Evolutionary conservation across 306 rosid species (phyloP).

Genomic region (Malus sieversii): DNA sequence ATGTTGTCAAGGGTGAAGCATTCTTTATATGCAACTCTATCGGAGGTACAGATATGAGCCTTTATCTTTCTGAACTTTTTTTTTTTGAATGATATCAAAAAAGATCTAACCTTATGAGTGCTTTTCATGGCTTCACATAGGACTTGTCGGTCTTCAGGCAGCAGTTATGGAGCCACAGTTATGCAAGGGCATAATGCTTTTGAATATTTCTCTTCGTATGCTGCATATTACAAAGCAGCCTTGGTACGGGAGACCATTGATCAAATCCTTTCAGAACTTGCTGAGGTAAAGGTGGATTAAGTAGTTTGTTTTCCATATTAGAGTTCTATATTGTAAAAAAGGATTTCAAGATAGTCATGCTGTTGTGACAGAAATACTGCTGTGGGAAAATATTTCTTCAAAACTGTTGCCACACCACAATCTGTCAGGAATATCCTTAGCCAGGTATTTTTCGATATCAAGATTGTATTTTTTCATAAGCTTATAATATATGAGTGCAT

Average conservation of each 20-base stretch:
- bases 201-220: conserved; percentile 84
- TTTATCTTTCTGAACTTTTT: neutral
- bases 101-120: neutral
- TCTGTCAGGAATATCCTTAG: conserved; percentile 71
- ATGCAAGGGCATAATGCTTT: conserved; percentile 69
- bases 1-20: conserved; percentile 66
- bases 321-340: neutral
- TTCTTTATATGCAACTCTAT: conserved; percentile 91
- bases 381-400: conserved; percentile 63
- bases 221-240: conserved; percentile 95
- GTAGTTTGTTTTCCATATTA: conserved; percentile 9
- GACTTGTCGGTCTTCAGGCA: conserved; percentile 98
- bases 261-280: conserved; percentile 76
- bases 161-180: conserved; percentile 58
- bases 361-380: conserved; percentile 65
- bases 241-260: conserved; percentile 78
- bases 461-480: neutral
- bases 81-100: neutral
- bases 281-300: conserved; percentile 48
- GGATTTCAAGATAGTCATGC: neutral
- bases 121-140: conserved; percentile 31
- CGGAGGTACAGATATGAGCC: conserved; percentile 48
- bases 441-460: conserved; percentile 53
- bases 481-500: neutral
- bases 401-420: conserved; percentile 61